Evolutionary conservation across 345 rosid genomes (phyloP).

Genomic region (Gossypium mustelinum): DNA sequence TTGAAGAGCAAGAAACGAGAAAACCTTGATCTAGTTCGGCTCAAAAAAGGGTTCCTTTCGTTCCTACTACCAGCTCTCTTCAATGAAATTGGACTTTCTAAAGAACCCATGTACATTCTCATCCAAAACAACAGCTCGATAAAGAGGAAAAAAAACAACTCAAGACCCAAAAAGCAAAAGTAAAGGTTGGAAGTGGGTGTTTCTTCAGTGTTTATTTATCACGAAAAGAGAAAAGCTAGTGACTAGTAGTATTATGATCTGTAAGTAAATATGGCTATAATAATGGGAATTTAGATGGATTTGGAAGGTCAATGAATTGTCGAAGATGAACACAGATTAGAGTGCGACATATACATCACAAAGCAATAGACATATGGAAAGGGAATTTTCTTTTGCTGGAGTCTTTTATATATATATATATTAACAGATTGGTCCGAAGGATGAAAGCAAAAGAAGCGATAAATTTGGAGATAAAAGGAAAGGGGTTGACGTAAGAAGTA

Average conservation of each 20-base stretch:
- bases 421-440: not conserved
- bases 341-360: not conserved
- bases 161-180: not conserved
- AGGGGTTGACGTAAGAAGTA: not conserved
- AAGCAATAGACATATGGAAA: not conserved
- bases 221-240: not conserved
- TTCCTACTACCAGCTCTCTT: slow-evolving; percentile 47
- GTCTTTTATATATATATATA: no score
- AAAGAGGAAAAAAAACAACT: not conserved
- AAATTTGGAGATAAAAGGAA: not conserved
- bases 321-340: not conserved
- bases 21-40: slow-evolving; percentile 66
- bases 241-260: not conserved
- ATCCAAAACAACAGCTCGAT: not conserved
- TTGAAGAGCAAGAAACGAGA: slow-evolving; percentile 59
- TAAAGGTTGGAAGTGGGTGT: not conserved
- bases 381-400: not conserved
- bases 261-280: not conserved
- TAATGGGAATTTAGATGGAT: not conserved
- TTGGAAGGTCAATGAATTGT: slow-evolving; percentile 3
- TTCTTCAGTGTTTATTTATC: not conserved
- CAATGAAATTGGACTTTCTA: slow-evolving; percentile 50
- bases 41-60: slow-evolving; percentile 37
- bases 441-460: not conserved
- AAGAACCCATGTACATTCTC: slow-evolving; percentile 62